Evolutionary conservation across 768 basidiomycete genomes (phyloP), one percentile per base, ranked within the genome.

Genomic region (Calocybe cyanea): DNA sequence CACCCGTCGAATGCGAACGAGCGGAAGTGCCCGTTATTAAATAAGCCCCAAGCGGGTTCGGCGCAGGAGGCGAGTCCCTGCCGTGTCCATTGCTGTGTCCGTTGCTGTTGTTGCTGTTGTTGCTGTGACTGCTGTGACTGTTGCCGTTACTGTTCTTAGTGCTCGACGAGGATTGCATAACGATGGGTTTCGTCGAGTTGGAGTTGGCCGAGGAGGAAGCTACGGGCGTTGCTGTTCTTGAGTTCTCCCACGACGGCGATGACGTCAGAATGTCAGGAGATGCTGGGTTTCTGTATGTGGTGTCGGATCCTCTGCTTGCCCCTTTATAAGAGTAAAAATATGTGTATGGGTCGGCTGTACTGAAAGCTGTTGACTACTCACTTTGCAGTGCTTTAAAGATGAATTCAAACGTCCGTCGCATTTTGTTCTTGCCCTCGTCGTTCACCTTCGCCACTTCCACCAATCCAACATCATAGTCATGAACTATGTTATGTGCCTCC

Each of bases 331-430:
- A 44, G n/a, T 14, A 36, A n/a, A 19, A 21, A 7, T 20, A 37
- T 10, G 15, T 40, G 28, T 20, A 25, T 24, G 41, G 21, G 17
- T 7, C n/a, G n/a, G n/a, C n/a, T n/a, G 25, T 11, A 28, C 5
- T 5, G 25, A 11, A 28, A 11, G 25, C 25, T 28, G 5, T 28
- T 11, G 11, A 28, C 5, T 20, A 63, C 70, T 53, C 51, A 76
- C 43, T 75, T 42, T 79, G 64, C 20, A 87, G 77, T 4, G 81
- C 77, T 58, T 76, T 78, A 48, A 92, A 61, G n/a, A 92, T 60
- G 71, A 78, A 92, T 32, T 80, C 77, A 59, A 93, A 89, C 0
- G 78, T 77, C 38, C 75, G 75, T 43, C 81, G 78, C 69, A 93
- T 86, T 67, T 85, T 89, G 33, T 72, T 70, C 59, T 78, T 83